Base-by-base conservation (phyloP, 2,329 filamentous ascomycete genomes). In the Trichophyton simii region DNA sequence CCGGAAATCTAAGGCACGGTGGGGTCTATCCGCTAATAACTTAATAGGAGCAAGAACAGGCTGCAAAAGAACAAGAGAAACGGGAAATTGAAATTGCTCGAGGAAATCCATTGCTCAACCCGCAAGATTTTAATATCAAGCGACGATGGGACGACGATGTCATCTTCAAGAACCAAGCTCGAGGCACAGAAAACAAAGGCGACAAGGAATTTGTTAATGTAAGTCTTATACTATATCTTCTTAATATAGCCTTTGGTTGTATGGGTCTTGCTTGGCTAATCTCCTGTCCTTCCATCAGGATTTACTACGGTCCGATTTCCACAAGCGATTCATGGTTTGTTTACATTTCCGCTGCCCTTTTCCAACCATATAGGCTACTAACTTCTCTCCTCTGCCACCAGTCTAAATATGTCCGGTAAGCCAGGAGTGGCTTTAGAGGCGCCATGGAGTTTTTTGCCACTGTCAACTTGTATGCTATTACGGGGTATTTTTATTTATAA, bases 181-280 rank as follows among this genome's bases (percentile, higher is more conserved):
- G 94, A 63, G 94, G 92, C 7, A 96, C 91, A 0, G 92, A 97
- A 71, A 90, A 96, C 65, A 91, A 87, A 78, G 85, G 87, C 65
- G 91, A 87, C 78, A 95, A 92, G 78, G 91, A 96, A 75, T 99
- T 99, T 77, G 91, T 99, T 74, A 99, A 99, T 72, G 91, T 89
- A 73, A 18, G 36, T 36, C 46, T 57, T 42, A n/a, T 57, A 11
- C 58, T 13, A 18, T 65, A 57, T 13, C n/a, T 25, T 46, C 13
- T 22, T 48, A 13, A 57, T 20, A 38, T 31, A 28, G 28, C 41
- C 57, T 2, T 57, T 44, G 57, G 15, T 38, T 55, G 11, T 34
- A 36, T 6, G 7, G 8, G 15, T n/a, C 25, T 13, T 18, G 28
- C 15, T 18, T 34, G 9, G 55, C 65, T 67, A 60, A 67, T 62